phyloP scores from a whole-genome alignment of 257 asterid species.

The Gynochthodes officinalis region DNA sequence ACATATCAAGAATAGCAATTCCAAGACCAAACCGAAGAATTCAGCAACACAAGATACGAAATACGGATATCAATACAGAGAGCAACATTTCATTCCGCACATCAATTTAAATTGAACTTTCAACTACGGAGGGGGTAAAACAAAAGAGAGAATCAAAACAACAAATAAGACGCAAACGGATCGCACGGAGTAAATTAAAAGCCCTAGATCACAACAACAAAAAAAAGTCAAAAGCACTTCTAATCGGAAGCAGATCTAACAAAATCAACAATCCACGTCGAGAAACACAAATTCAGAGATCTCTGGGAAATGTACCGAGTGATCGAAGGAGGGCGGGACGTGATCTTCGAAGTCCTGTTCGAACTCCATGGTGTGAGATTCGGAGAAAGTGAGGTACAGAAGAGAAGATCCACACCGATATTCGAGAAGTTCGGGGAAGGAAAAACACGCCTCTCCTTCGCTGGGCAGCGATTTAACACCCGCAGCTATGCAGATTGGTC shows the following conservation, averaged over 20 bases:
- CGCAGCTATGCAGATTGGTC: constrained; percentile 24
- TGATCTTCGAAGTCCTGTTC: constrained; percentile 41
- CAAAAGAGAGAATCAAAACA: not conserved
- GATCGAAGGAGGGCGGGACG: constrained; percentile 47
- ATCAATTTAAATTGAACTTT: not conserved
- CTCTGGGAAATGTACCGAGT: constrained; percentile 37
- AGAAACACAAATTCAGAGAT: constrained; percentile 17
- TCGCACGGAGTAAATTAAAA: not conserved
- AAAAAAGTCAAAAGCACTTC: not conserved
- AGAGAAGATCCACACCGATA: constrained; percentile 5
- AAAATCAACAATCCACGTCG: constrained; percentile 13
- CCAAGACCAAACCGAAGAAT: not conserved
- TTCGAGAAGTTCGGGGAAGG: not conserved
- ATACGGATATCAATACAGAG: not conserved
- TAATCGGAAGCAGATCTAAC: constrained; percentile 28
- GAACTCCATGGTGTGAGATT: constrained; percentile 29
- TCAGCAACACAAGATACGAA: not conserved
- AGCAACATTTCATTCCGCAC: not conserved
- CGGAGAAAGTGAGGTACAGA: not conserved
- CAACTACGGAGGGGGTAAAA: not conserved
- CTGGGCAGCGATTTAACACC: not conserved
- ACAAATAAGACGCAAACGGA: not conserved
- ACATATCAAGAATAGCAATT: not conserved
- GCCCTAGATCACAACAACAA: not conserved
- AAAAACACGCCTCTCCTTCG: no score